Percentiles rank a stretch among this genome's conserved stretches.
These are phyloP conservation scores for Sparassis latifolia DNA, from an alignment of 1,284 basidiomycete species.

Conservation along the genomic window DNA sequence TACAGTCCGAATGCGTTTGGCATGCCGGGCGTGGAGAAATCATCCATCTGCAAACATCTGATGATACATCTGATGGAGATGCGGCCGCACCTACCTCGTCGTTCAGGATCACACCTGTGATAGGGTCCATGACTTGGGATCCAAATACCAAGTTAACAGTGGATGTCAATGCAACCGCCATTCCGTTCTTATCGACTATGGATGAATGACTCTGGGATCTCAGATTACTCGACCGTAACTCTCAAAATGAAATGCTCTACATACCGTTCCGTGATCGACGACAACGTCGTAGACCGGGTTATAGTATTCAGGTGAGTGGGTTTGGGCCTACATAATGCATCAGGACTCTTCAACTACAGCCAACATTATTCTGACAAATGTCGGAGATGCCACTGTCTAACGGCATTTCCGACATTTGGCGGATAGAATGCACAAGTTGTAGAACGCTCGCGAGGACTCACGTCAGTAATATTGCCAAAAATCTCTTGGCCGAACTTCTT, in stretches of 20 bases:
- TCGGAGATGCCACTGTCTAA: too few relatives aligned
- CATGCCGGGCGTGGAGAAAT: conserved; percentile 78
- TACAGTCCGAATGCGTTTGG: conserved; percentile 81
- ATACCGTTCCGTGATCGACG: conserved; percentile 82
- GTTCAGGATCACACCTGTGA: conserved; percentile 85
- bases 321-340: conserved; percentile 48
- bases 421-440: not conserved
- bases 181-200: conserved; percentile 76
- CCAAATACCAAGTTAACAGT: conserved; percentile 89
- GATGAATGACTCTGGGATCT: conserved; percentile 69
- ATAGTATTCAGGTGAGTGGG: conserved; percentile 80
- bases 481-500: conserved; percentile 64
- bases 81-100: conserved; percentile 50
- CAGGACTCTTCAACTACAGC: too few relatives aligned
- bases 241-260: conserved; percentile 15
- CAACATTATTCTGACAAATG: too few relatives aligned
- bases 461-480: conserved; percentile 72
- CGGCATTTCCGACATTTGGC: too few relatives aligned
- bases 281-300: conserved; percentile 74
- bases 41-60: conserved; percentile 58
- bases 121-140: conserved; percentile 76
- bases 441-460: conserved; percentile 28
- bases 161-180: conserved; percentile 80
- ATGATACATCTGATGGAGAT: not conserved
- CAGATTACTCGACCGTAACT: not conserved